Evolutionary conservation across 1,284 basidiomycete genomes (phyloP).

Genomic region (Ceratobasidium theobromae): DNA sequence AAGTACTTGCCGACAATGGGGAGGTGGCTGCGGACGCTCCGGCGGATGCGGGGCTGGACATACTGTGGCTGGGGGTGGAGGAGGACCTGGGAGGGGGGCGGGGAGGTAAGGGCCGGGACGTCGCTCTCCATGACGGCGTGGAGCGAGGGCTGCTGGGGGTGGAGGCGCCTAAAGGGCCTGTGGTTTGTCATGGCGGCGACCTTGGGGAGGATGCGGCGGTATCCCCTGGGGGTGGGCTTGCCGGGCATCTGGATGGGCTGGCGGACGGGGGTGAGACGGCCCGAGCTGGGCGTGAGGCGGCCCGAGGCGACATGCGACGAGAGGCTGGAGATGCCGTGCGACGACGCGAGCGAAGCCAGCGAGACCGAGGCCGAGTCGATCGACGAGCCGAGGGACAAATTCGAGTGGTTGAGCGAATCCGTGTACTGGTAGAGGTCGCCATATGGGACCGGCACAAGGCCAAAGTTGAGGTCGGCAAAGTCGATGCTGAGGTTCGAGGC

Average conservation of each 20-base stretch:
- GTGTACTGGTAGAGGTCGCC: not conserved
- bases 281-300: no score
- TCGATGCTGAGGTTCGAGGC: conserved; percentile 15
- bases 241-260: not conserved
- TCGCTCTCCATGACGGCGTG: conserved; percentile 30
- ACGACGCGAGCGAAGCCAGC: conserved; percentile 11
- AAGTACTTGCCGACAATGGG: conserved; percentile 30
- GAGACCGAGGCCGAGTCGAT: conserved; percentile 29
- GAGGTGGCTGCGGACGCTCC: conserved; percentile 2
- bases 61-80: no score
- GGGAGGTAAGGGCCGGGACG: not conserved
- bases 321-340: conserved; percentile 17
- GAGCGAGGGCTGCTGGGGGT: conserved; percentile 1
- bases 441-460: not conserved
- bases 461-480: conserved; percentile 28
- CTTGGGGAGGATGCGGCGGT: conserved; percentile 29
- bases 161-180: conserved; percentile 12
- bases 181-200: conserved; percentile 27
- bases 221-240: conserved; percentile 18
- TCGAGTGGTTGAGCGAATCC: conserved; percentile 26
- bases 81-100: conserved; percentile 11
- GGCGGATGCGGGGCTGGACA: not conserved
- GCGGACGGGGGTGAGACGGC: conserved; percentile 19
- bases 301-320: conserved; percentile 29
- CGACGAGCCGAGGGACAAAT: conserved; percentile 22